phyloP scores from a whole-genome alignment of 2,329 filamentous ascomycete genomes.

The Geoglossum cookeanum region DNA sequence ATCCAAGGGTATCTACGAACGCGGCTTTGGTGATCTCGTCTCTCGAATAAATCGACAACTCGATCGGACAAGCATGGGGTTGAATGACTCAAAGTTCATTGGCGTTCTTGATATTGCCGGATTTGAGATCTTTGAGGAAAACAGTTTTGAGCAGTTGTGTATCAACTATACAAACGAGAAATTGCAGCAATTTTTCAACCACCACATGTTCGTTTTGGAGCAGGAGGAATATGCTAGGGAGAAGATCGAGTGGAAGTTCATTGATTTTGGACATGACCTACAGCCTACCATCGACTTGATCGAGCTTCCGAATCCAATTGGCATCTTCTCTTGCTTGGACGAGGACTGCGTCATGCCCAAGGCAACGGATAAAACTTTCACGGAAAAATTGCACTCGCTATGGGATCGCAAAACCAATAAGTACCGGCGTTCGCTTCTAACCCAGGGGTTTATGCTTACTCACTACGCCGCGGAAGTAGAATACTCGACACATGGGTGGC shows the following conservation, averaged over 20 bases:
- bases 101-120: slow-evolving; percentile 97
- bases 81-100: slow-evolving; percentile 88
- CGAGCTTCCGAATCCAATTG: slow-evolving; percentile 87
- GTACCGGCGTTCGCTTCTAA: slow-evolving; percentile 72
- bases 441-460: slow-evolving; percentile 84
- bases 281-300: slow-evolving; percentile 97
- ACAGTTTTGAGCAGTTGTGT: slow-evolving; percentile 96
- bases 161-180: slow-evolving; percentile 99
- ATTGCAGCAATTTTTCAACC: slow-evolving; percentile 97
- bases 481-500: slow-evolving; percentile 84
- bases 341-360: slow-evolving; percentile 99
- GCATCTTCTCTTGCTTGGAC: slow-evolving; percentile 94
- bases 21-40: slow-evolving; percentile 84
- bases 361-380: slow-evolving; percentile 90
- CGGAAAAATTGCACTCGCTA: slow-evolving; percentile 86
- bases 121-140: slow-evolving; percentile 96
- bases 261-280: slow-evolving; percentile 91
- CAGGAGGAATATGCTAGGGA: slow-evolving; percentile 96
- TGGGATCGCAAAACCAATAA: slow-evolving; percentile 96
- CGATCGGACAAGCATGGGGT: slow-evolving; percentile 62
- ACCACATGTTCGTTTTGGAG: slow-evolving; percentile 98
- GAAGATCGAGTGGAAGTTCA: slow-evolving; percentile 99
- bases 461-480: slow-evolving; percentile 97
- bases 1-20: slow-evolving; percentile 93
- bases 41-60: slow-evolving; percentile 80